Conservation (phyloP, 352 stramenopile species). For the Pythium dissotocum region DNA sequence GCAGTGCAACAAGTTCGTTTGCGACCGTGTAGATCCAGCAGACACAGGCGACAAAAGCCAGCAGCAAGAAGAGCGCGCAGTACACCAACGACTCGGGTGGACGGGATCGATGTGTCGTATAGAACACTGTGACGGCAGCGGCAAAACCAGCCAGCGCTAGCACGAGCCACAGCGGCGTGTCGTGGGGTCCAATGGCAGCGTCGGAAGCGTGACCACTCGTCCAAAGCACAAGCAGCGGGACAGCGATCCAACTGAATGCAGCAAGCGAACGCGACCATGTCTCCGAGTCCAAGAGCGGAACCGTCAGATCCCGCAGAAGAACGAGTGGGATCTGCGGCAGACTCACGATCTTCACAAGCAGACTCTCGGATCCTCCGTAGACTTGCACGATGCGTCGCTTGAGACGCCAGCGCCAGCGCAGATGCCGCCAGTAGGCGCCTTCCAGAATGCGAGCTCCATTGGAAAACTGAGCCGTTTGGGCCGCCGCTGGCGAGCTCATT, state of each 20-base stretch:
- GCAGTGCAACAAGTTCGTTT: constrained; percentile 81
- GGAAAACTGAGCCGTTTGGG: constrained; percentile 32
- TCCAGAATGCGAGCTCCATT: constrained; percentile 41
- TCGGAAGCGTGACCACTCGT: constrained; percentile 33
- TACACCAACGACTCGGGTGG: constrained; percentile 47
- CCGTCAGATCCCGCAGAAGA: constrained; percentile 60
- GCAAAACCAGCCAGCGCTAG: constrained; percentile 20
- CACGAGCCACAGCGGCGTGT: constrained; percentile 48
- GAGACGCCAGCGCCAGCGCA: constrained; percentile 70
- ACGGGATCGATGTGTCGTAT: constrained; percentile 63
- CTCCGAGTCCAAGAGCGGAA: constrained; percentile 68
- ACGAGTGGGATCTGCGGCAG: constrained; percentile 56
- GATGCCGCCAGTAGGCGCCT: constrained; percentile 66
- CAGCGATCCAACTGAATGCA: constrained; percentile 77
- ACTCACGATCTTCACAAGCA: constrained; percentile 49
- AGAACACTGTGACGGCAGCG: constrained; percentile 67
- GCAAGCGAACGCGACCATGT: constrained; percentile 83
- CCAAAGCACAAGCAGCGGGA: constrained; percentile 87
- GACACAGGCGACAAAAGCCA: constrained; percentile 85
- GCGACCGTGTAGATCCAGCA: constrained; percentile 92
- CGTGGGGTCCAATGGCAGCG: constrained; percentile 28
- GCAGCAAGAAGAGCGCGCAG: constrained; percentile 55
- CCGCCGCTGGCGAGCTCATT: not conserved
- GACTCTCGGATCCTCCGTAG: constrained; percentile 42
- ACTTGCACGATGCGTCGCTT: constrained; percentile 49